Conservation (phyloP, 2,329 filamentous ascomycete species). For the Fusarium continuum region DNA sequence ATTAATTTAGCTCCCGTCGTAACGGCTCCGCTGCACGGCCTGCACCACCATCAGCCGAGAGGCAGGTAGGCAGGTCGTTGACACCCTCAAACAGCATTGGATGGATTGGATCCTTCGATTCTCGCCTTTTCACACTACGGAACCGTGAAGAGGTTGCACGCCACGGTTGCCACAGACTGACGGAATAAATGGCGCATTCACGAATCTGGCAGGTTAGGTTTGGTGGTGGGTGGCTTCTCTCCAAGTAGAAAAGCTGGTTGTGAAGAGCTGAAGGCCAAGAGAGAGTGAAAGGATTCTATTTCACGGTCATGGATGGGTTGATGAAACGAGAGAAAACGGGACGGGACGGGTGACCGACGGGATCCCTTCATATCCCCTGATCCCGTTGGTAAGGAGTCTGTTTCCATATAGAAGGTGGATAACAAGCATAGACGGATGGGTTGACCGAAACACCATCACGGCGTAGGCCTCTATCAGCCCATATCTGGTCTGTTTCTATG, state of each 20-base stretch:
- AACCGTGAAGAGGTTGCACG: constrained; percentile 29
- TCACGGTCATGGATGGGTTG: constrained; percentile 6
- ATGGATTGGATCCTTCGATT: constrained; percentile 1
- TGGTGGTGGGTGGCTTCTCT: neutral
- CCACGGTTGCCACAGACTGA: constrained; percentile 24
- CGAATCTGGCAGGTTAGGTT: constrained; percentile 19
- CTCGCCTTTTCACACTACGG: neutral
- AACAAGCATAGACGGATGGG: too few relatives aligned
- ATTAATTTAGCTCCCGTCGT: constrained; percentile 26
- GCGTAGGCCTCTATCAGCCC: constrained; percentile 2
- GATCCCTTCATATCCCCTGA: constrained; percentile 2
- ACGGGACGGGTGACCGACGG: constrained; percentile 19
- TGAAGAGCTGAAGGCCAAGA: neutral
- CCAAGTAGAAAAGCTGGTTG: neutral
- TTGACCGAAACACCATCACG: neutral
- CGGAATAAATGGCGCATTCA: constrained; percentile 33
- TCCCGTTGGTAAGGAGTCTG: neutral
- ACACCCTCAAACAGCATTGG: constrained; percentile 22
- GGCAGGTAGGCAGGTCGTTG: too few relatives aligned
- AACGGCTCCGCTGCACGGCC: constrained; percentile 16
- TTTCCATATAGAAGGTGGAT: constrained; percentile 3
- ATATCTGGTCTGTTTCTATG: neutral
- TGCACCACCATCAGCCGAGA: constrained; percentile 3
- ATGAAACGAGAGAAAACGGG: constrained; percentile 22
- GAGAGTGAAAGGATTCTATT: too few relatives aligned